phyloP scores from a whole-genome alignment of 2,329 filamentous ascomycete species.

The Pyricularia pennisetigena region DNA sequence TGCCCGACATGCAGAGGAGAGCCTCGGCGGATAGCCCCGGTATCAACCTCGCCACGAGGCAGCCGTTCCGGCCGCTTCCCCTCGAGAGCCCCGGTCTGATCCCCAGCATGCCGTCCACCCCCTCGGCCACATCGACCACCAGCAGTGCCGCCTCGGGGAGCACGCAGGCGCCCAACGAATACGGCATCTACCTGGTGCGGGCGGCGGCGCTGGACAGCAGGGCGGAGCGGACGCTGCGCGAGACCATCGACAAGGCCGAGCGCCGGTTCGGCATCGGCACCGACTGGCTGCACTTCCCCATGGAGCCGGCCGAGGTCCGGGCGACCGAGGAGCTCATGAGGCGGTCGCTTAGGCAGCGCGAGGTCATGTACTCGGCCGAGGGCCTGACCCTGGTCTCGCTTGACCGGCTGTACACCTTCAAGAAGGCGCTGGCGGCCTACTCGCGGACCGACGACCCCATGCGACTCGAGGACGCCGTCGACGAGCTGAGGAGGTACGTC shows the following conservation, averaged over 20 bases:
- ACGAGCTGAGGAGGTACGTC: constrained; percentile 51
- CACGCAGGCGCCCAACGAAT: constrained; percentile 24
- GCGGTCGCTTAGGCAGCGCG: constrained; percentile 48
- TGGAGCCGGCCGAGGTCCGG: constrained; percentile 30
- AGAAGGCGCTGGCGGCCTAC: constrained; percentile 48
- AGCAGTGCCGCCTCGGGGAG: constrained; percentile 23
- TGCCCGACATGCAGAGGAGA: constrained; percentile 7
- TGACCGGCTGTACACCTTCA: constrained; percentile 56
- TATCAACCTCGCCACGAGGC: not conserved
- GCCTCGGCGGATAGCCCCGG: not conserved
- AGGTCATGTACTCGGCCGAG: constrained; percentile 49
- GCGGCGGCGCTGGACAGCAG: constrained; percentile 32
- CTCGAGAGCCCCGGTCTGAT: constrained; percentile 11
- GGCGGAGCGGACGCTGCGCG: constrained; percentile 36
- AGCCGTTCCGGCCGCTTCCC: not conserved
- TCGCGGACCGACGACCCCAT: constrained; percentile 23
- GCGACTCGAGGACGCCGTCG: constrained; percentile 50
- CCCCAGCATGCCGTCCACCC: constrained; percentile 27
- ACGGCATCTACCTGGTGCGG: constrained; percentile 42
- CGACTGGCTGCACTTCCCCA: constrained; percentile 32
- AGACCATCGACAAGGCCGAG: constrained; percentile 41
- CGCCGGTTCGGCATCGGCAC: constrained; percentile 34
- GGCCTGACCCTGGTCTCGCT: constrained; percentile 50
- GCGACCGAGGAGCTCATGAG: constrained; percentile 42
- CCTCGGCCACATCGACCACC: constrained; percentile 35